Conservation (phyloP, 73 alveolate species). For the Paramecium sonneborni region DNA sequence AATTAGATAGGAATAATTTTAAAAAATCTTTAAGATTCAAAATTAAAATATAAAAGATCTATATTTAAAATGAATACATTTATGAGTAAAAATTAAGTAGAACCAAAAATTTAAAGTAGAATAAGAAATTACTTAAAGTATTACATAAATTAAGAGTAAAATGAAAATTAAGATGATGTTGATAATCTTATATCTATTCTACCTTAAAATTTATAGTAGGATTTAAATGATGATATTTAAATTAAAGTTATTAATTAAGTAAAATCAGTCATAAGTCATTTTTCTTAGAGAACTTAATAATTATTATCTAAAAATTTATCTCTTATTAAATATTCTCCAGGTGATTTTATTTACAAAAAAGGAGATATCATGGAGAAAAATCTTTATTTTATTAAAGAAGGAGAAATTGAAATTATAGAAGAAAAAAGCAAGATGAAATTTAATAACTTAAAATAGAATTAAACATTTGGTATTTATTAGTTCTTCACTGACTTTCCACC, state of each 20-base stretch:
- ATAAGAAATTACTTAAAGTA: constrained; percentile 52
- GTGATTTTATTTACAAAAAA: constrained; percentile 41
- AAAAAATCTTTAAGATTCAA: background rate
- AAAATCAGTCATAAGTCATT: constrained; percentile 34
- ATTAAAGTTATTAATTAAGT: constrained; percentile 28
- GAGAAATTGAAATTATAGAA: constrained; percentile 43
- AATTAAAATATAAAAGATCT: background rate
- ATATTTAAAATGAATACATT: constrained; percentile 25
- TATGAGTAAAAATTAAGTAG: constrained; percentile 58
- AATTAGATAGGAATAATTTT: constrained; percentile 55
- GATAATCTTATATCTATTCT: background rate
- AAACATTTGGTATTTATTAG: constrained; percentile 20
- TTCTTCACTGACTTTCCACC: constrained; percentile 59
- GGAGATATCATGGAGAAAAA: constrained; percentile 41
- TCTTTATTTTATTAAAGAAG: constrained; percentile 53
- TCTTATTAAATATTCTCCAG: constrained; percentile 32
- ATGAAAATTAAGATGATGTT: constrained; percentile 31
- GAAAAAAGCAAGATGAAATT: background rate
- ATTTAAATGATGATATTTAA: constrained; percentile 35
- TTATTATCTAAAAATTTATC: background rate
- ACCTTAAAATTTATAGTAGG: background rate
- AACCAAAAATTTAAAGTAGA: background rate
- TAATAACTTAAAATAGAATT: background rate
- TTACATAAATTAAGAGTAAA: background rate
- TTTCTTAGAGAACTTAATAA: background rate